These are phyloP conservation scores for Phlebiopsis flavidoalba DNA, from an alignment of 768 basidiomycete genomes.

Conservation along the genomic window DNA sequence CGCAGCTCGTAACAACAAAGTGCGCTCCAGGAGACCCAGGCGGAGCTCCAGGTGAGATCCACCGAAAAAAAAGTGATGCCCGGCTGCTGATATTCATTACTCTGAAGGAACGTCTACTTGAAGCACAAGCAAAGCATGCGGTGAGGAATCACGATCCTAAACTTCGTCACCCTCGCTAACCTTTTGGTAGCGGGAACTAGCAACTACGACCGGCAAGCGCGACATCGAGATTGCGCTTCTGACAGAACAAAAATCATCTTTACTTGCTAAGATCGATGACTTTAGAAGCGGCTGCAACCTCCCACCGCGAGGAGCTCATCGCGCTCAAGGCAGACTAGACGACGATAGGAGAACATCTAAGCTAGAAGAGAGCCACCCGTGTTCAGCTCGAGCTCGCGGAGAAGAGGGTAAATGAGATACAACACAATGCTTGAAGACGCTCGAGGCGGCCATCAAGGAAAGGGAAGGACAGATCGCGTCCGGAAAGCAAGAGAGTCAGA, in stretches of 20 bases:
- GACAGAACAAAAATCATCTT: slow-evolving; percentile 32
- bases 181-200: slow-evolving; percentile 23
- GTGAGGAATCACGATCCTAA: slow-evolving; percentile 7
- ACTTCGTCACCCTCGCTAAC: neutral
- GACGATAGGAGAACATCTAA: slow-evolving; percentile 15
- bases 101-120: slow-evolving; percentile 33
- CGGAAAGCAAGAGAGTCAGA: slow-evolving; percentile 12
- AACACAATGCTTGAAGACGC: slow-evolving; percentile 16
- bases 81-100: neutral
- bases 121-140: slow-evolving; percentile 34
- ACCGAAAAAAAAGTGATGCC: neutral
- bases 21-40: slow-evolving; percentile 50
- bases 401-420: slow-evolving; percentile 11
- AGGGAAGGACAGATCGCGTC: slow-evolving; percentile 13
- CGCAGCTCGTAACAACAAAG: slow-evolving; percentile 47
- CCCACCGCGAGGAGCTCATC: slow-evolving; percentile 7
- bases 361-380: slow-evolving; percentile 3
- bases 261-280: slow-evolving; percentile 21
- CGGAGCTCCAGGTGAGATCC: slow-evolving; percentile 42
- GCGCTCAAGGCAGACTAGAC: slow-evolving; percentile 15
- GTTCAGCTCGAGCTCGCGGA: slow-evolving; percentile 8
- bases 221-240: slow-evolving; percentile 36
- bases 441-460: slow-evolving; percentile 8
- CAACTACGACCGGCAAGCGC: slow-evolving; percentile 29
- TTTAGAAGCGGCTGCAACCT: slow-evolving; percentile 10